phyloP scores from a whole-genome alignment of 305 asterid species.

The Stenogyne calaminthoides region DNA sequence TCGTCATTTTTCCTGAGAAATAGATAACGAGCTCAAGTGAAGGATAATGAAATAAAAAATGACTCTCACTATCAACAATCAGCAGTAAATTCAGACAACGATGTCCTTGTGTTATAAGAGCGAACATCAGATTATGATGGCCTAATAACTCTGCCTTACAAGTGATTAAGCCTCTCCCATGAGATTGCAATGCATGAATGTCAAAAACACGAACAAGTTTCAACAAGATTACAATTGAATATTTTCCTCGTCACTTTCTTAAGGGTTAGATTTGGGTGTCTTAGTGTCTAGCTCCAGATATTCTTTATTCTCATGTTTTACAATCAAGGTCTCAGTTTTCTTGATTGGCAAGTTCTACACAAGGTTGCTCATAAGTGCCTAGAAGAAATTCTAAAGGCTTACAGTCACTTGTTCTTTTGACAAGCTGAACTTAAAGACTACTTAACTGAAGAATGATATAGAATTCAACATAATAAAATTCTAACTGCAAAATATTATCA shows the following conservation, averaged over 20 bases:
- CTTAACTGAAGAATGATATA: background rate
- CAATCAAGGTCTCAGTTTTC: background rate
- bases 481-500: background rate
- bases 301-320: background rate
- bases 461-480: background rate
- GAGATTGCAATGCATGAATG: slow-evolving; percentile 7
- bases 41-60: slow-evolving; percentile 10
- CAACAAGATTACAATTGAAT: background rate
- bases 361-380: background rate
- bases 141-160: slow-evolving; percentile 18
- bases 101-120: slow-evolving; percentile 1
- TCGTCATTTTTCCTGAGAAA: slow-evolving; percentile 83
- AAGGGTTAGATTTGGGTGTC: slow-evolving; percentile 2
- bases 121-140: slow-evolving; percentile 1
- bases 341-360: background rate
- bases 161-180: slow-evolving; percentile 16
- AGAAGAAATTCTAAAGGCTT: background rate
- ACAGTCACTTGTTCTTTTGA: background rate
- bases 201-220: slow-evolving; percentile 9
- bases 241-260: slow-evolving; percentile 10
- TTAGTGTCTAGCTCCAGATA: slow-evolving; percentile 7
- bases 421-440: background rate
- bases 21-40: slow-evolving; percentile 25
- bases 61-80: slow-evolving; percentile 19
- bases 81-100: slow-evolving; percentile 5